phyloP scores from a whole-genome alignment of 768 basidiomycete species.

The Leucosporidium creatinivorum region DNA sequence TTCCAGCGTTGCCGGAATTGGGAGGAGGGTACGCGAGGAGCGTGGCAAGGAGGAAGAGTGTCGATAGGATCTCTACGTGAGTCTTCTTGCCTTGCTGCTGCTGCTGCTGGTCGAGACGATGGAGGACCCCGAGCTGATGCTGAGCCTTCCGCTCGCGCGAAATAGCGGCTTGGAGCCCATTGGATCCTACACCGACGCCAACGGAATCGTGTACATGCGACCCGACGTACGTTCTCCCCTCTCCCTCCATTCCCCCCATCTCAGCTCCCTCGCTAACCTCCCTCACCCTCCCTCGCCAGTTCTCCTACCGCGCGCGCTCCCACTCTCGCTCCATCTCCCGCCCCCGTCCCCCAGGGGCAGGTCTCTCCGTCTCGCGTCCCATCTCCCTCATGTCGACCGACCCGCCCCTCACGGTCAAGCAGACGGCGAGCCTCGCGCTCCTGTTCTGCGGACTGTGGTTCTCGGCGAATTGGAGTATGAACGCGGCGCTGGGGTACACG shows the following conservation, averaged over 20 bases:
- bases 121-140: too few relatives aligned
- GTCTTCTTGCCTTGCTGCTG: too few relatives aligned
- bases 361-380: slow-evolving; percentile 12
- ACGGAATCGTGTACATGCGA: not conserved
- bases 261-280: too few relatives aligned
- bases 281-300: not conserved
- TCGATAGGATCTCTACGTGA: too few relatives aligned
- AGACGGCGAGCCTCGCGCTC: slow-evolving; percentile 72
- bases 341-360: slow-evolving; percentile 11
- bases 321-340: slow-evolving; percentile 22
- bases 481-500: slow-evolving; percentile 74
- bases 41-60: too few relatives aligned
- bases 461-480: slow-evolving; percentile 83
- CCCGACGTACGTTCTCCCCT: too few relatives aligned
- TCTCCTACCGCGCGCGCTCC: not conserved
- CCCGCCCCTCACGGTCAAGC: slow-evolving; percentile 52
- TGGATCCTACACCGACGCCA: not conserved
- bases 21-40: too few relatives aligned
- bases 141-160: too few relatives aligned
- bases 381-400: slow-evolving; percentile 21
- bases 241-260: too few relatives aligned
- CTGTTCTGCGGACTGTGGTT: slow-evolving; percentile 85
- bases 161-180: not conserved
- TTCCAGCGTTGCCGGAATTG: too few relatives aligned
- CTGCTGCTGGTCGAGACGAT: too few relatives aligned